phyloP scores from a whole-genome alignment of 2,329 filamentous ascomycete genomes.

The Rutstroemia sp. region DNA sequence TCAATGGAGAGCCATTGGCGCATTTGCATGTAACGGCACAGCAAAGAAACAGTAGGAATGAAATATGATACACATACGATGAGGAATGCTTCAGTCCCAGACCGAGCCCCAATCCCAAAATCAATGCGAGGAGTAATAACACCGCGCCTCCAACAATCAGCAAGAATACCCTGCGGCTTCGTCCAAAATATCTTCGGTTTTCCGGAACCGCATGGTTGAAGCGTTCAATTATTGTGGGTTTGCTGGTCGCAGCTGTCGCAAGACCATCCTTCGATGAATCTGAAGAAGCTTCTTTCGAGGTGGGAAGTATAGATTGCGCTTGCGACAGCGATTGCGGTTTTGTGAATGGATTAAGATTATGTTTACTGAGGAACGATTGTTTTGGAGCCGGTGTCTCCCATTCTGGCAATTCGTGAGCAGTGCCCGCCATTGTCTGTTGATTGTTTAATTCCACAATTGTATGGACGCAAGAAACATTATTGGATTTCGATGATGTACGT shows the following conservation, averaged over 20 bases:
- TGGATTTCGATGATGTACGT: neutral
- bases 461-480: neutral
- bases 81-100: constrained; percentile 20
- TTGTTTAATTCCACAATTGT: neutral
- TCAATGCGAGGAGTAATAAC: constrained; percentile 25
- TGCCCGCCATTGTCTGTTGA: constrained; percentile 10
- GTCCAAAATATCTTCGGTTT: constrained; percentile 15
- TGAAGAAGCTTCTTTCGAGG: constrained; percentile 2
- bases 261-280: neutral
- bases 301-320: constrained; percentile 1
- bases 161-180: constrained; percentile 13
- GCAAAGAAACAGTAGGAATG: constrained; percentile 1
- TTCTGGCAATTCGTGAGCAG: constrained; percentile 18
- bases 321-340: constrained; percentile 1
- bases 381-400: constrained; percentile 19
- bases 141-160: constrained; percentile 3
- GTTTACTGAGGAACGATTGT: constrained; percentile 11
- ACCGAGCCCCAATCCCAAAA: constrained; percentile 31
- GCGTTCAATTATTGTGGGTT: neutral
- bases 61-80: constrained; percentile 14
- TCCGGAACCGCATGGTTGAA: constrained; percentile 2
- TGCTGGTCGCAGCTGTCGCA: neutral
- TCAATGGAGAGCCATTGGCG: neutral
- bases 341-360: constrained; percentile 11
- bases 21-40: too few species aligned